Base-by-base conservation (phyloP, 768 basidiomycete species). In the Podaxis sp. region DNA sequence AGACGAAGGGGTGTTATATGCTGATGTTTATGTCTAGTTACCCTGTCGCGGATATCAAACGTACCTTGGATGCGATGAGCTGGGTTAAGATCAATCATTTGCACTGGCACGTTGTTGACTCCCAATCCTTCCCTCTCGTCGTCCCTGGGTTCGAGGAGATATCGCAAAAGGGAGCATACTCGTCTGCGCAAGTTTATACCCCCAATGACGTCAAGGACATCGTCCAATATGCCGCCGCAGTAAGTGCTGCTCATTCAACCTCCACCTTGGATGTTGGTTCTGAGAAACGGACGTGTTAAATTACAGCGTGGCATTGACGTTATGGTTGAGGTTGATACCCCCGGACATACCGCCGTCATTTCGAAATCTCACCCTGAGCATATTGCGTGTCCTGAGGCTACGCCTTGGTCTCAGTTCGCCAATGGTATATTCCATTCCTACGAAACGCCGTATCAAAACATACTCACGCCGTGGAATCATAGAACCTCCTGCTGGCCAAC, bases 101-200 rank as follows among this genome's bases (percentile, higher is more conserved):
- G 65, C 90, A 94, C 64, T 94, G 91, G 92, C 93, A 94, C 67
- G 77, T 91, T 59, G 85, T 85, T 37, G 93, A 95, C 72, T 84
- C 86, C 57, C 90, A 94, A 66, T 86, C 84, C 37, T 95, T 90
- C 76, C 91, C 93, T 1, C 77, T 94, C 14, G 76, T 81, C 40
- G 73, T 93, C 18, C 75, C 82, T 2, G 79, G 79, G 9, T 87
- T 82, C 68, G 79, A 86, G 0, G 82, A 83, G 57, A 75, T 94
- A 0, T 77, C 88, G 9, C 62, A 63, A 16, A 77, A 81, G 1
- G 92, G 89, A 1, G 89, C 92, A 10, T 95, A 95, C 72, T 83
- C 83, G 2, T 10, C 79, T 0, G 59, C 63, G 0, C 71, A 81
- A 32, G 74, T 82, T 0, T 95, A 92, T 71, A 79, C 76, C 3